Evolutionary conservation across 2,329 filamentous ascomycete species (phyloP).

Genomic region (Exophiala sp.): DNA sequence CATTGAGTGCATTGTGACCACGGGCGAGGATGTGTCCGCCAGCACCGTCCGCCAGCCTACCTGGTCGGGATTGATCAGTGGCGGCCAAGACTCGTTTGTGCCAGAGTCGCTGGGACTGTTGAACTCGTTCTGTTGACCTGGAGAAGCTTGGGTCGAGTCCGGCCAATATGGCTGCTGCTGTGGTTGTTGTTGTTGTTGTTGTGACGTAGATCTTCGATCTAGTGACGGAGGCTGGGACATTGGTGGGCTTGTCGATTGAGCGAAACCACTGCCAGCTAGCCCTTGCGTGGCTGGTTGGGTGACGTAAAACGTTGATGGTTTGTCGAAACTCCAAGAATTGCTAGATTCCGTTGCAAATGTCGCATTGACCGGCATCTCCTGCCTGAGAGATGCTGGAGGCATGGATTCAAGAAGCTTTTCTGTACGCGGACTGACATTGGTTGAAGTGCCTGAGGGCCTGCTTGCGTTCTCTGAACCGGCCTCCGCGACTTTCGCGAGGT

Average conservation of each 20-base stretch:
- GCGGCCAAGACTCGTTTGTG: constrained; percentile 26
- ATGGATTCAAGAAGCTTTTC: too few relatives aligned
- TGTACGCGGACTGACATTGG: too few relatives aligned
- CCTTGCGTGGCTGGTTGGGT: not conserved
- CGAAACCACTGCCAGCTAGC: too few relatives aligned
- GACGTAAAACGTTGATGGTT: constrained; percentile 21
- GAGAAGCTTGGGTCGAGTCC: constrained; percentile 12
- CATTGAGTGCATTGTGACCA: constrained; percentile 9
- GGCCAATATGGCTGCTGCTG: not conserved
- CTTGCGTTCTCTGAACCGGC: not conserved
- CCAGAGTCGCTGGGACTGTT: constrained; percentile 24
- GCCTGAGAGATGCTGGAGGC: not conserved
- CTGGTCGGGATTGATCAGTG: constrained; percentile 21
- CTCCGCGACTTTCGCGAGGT: not conserved
- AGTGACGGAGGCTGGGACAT: constrained; percentile 2
- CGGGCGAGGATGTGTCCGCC: constrained; percentile 1
- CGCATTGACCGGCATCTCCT: not conserved
- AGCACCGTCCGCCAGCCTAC: constrained; percentile 20
- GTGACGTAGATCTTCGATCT: constrained; percentile 1
- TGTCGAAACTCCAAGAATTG: constrained; percentile 25
- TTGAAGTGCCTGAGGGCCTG: too few relatives aligned
- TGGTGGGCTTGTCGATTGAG: not conserved
- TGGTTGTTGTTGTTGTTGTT: constrained; percentile 2
- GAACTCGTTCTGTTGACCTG: constrained; percentile 18
- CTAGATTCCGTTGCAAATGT: constrained; percentile 1